Evolutionary conservation across 2,329 filamentous ascomycete species (phyloP), one percentile per base, ranked within the genome.

Genomic region (Aspergillus sp.): DNA sequence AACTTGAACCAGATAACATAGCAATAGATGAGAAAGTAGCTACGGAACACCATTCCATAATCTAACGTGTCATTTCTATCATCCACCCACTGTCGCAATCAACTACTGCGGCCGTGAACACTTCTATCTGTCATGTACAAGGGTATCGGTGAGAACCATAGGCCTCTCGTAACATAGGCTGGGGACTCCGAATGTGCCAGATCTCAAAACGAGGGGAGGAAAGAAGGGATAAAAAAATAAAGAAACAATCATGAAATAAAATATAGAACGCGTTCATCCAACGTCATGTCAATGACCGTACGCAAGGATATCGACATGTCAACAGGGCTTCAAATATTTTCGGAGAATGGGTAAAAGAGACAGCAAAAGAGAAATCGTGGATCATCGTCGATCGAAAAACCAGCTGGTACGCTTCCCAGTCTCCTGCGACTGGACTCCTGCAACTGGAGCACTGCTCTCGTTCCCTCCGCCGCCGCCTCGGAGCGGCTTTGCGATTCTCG

Each of bases 381-480:
- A 73, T 76, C 67, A 78, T 74, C 76, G 74, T 66, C 75, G 73
- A 68, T 81, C 75, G 68, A 81, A 81, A 69, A 82, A 81, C 80
- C 80, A 82, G 70, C 79, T 82, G 59, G 83, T 91, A 54, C 83
- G 86, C 61, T 89, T 92, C 69, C 83, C 85, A 2, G 89, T 85
- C 41, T 90, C 87, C 67, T 89, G 91, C 25, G 89, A 91, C 75
- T 89, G 89, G 62, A 90, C 80, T 30, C 71, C 74, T 38, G 77
- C 74, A 53, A 76, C 65, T 32, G 75, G 73, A 43, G 70, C 70
- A 55, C 73, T 74, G 63, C 75, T 76, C 56, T 71, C 70, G 17
- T 68, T 68, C 43, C 70, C 72, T 36, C 70, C 73, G 30, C 76
- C 76, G 48, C 76, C 76, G 38, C 86, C 86, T 48, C 86, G 81